Base-by-base conservation (phyloP, 768 basidiomycete genomes). In the Suillus lakei region DNA sequence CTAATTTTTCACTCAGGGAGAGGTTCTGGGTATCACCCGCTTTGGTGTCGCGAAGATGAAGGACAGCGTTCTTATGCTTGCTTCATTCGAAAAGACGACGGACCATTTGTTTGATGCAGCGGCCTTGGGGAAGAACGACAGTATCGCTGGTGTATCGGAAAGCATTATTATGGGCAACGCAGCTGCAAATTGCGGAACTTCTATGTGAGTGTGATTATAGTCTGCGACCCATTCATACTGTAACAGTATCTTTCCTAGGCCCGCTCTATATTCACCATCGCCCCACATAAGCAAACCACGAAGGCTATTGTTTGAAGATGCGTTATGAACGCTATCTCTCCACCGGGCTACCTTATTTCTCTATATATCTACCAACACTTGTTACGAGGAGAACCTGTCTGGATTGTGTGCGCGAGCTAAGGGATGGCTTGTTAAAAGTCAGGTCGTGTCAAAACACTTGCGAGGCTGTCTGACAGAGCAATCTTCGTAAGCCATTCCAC, bases 41-140 rank as follows among this genome's bases (percentile, higher is more conserved):
- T 99, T 99, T 78, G 98, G 98, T 74, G 97, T 99, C 30, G 94
- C 96, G 9, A 98, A 98, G 82, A 99, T 99, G 95, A 99, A 99
- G 78, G 98, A 99, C 78, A 95, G 94, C 72, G 96, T 98, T 1
- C 87, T 99, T 72, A 99, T 99, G 98, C 83, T 99, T 71, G 98
- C 98, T 12, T 98, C 95, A 30, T 99, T 99, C 78, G 98, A 99
- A 80, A 99, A 99, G 82, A 99, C 98, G 18, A 99, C 98, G 16
- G 98, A 99, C 81, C 98, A 99, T 77, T 80, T 99, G 66, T 99
- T 99, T 79, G 96, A 99, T 73, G 98, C 98, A 3, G 91, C 98
- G 12, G 93, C 98, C 3, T 96, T 91, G 76, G 95, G 96, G 13
- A 99, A 99, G 79, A 95, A 89, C 59, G 98, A 99, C 73, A 88